Evolutionary conservation across 371 early-diverging fungal genomes (phyloP).

Genomic region (Phascolomyces articulosus): DNA sequence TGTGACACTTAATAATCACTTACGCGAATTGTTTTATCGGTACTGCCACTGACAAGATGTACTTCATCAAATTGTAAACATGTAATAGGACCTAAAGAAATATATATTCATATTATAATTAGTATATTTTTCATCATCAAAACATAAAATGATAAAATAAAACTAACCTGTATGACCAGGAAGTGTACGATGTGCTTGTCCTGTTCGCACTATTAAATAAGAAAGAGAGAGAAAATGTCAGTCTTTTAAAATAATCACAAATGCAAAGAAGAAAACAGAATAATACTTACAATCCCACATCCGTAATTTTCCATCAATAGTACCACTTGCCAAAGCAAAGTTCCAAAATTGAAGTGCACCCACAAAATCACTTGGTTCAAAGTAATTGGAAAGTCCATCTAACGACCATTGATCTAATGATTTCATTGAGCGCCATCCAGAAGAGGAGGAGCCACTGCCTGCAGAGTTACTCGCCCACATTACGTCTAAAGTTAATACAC

Average conservation of each 20-base stretch:
- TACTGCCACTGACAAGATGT: slow-evolving; percentile 78
- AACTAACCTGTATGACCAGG: slow-evolving; percentile 62
- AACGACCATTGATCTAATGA: slow-evolving; percentile 21
- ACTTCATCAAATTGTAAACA: slow-evolving; percentile 80
- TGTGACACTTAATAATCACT: slow-evolving; percentile 8
- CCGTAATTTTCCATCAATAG: slow-evolving; percentile 83
- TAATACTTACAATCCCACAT: slow-evolving; percentile 85
- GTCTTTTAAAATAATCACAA: too few species aligned
- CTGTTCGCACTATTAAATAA: slow-evolving; percentile 69
- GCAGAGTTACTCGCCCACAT: slow-evolving; percentile 63
- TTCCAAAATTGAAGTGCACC: slow-evolving; percentile 83
- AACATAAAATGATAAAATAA: not conserved
- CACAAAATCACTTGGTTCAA: slow-evolving; percentile 57
- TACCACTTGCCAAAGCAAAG: slow-evolving; percentile 84
- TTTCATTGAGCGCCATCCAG: slow-evolving; percentile 11
- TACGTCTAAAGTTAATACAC: slow-evolving; percentile 67
- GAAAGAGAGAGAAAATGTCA: too few species aligned
- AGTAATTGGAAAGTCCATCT: slow-evolving; percentile 32
- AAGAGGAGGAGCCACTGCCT: slow-evolving; percentile 18
- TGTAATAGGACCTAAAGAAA: slow-evolving; percentile 60
- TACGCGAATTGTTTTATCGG: slow-evolving; percentile 78
- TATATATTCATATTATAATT: not conserved
- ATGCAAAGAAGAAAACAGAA: not conserved
- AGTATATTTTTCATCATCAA: not conserved
- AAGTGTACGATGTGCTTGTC: slow-evolving; percentile 78